phyloP scores from a whole-genome alignment of 176 grass and related monocot species.

The Themeda triandra region DNA sequence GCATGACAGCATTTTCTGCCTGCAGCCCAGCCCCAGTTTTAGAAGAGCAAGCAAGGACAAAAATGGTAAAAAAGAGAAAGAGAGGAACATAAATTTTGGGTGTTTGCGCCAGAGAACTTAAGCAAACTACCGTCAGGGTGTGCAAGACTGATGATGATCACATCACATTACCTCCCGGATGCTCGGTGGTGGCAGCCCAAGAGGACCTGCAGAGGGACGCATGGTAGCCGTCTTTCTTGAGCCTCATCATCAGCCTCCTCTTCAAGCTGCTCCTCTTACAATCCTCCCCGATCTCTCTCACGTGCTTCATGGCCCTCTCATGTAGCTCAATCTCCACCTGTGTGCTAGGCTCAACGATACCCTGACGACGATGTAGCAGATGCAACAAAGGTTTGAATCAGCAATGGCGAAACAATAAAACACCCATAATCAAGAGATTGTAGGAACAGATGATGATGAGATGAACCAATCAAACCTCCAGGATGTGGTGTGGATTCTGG shows the following conservation, averaged over 20 bases:
- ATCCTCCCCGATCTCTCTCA: conserved; percentile 51
- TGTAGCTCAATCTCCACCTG: conserved; percentile 38
- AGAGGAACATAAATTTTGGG: not conserved
- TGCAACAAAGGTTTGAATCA: not conserved
- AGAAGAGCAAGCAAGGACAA: conserved; percentile 8
- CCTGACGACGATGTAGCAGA: not conserved
- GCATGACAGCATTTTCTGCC: conserved; percentile 11
- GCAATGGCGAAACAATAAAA: not conserved
- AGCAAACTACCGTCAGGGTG: not conserved
- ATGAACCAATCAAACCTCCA: conserved; percentile 24
- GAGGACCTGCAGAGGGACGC: conserved; percentile 67
- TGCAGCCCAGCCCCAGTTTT: conserved; percentile 16
- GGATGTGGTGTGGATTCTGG: conserved; percentile 24
- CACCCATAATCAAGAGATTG: not conserved
- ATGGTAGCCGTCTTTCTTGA: conserved; percentile 66
- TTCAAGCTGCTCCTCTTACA: conserved; percentile 41
- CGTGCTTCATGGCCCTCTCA: conserved; percentile 45
- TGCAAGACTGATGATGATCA: not conserved
- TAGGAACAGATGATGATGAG: not conserved
- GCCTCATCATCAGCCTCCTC: conserved; percentile 60
- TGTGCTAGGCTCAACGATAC: conserved; percentile 27
- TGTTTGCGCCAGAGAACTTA: not conserved
- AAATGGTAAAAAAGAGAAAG: conserved; percentile 19
- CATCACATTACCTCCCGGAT: conserved; percentile 55
- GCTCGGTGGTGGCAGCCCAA: conserved; percentile 52